phyloP scores from a whole-genome alignment of 2,329 filamentous ascomycete genomes.

The Claviceps sp. region DNA sequence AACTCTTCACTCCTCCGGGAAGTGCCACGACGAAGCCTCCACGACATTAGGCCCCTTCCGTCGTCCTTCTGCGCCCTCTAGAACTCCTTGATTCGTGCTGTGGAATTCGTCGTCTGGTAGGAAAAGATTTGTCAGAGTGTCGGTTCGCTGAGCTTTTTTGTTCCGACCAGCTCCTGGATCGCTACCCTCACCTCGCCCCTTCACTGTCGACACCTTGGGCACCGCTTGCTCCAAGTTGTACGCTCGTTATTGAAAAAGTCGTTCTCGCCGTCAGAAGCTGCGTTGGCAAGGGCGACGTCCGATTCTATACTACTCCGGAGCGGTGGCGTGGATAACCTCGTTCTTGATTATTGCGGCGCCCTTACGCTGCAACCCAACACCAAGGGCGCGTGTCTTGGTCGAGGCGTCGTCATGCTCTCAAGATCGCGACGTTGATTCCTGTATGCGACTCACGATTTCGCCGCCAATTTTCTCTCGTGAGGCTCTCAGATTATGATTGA shows the following conservation, averaged over 20 bases:
- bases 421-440: conserved; percentile 36
- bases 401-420: conserved; percentile 45
- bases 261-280: background rate
- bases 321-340: background rate
- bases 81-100: conserved; percentile 11
- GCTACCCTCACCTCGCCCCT: conserved; percentile 2
- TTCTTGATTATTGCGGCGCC: conserved; percentile 4
- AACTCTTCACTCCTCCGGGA: background rate
- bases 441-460: conserved; percentile 22
- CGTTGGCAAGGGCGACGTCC: background rate
- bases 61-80: conserved; percentile 12
- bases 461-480: conserved; percentile 25
- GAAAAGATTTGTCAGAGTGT: conserved; percentile 1
- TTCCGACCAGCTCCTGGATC: background rate
- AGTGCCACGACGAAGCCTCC: conserved; percentile 16
- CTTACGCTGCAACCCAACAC: background rate
- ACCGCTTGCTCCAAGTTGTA: background rate
- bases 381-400: conserved; percentile 26
- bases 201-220: background rate
- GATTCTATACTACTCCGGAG: background rate
- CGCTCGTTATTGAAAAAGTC: background rate
- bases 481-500: conserved; percentile 50
- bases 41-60: conserved; percentile 19
- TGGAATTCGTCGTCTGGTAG: conserved; percentile 8
- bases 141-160: conserved; percentile 5